Evolutionary conservation across 495 filamentous ascomycete genomes (phyloP).

Genomic region (Neurospora intermedia): DNA sequence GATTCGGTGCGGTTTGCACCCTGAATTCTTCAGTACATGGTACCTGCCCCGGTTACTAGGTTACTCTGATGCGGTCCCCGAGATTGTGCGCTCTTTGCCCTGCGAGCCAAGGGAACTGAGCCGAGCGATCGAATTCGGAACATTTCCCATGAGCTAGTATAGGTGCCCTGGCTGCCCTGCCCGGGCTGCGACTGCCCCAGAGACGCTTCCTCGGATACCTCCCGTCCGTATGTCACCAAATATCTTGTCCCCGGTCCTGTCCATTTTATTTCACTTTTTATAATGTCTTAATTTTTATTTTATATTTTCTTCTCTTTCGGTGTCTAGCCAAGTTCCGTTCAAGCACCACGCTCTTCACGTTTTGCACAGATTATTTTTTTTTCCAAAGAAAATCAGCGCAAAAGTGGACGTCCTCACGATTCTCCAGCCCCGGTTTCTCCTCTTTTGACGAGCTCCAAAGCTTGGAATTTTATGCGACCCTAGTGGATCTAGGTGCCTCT

Average conservation of each 20-base stretch:
- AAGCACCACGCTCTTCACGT: background rate
- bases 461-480: background rate
- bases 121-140: background rate
- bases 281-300: no score
- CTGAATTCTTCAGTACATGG: background rate
- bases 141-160: no score
- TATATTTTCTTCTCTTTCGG: background rate
- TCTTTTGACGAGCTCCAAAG: background rate
- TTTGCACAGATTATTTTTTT: background rate
- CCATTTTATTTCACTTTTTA: background rate
- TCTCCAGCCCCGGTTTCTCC: background rate
- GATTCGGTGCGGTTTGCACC: background rate
- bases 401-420: background rate
- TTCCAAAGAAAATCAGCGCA: background rate
- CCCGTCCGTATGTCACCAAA: background rate
- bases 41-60: background rate
- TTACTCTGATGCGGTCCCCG: background rate
- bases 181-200: no score
- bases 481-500: background rate
- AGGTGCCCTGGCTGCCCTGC: no score
- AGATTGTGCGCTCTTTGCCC: background rate
- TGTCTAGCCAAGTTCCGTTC: background rate
- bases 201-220: background rate
- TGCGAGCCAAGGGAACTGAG: background rate
- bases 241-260: background rate